These are phyloP conservation scores for Penicillium robsamsonii DNA, from an alignment of 495 filamentous ascomycete species.

Conservation along the genomic window DNA sequence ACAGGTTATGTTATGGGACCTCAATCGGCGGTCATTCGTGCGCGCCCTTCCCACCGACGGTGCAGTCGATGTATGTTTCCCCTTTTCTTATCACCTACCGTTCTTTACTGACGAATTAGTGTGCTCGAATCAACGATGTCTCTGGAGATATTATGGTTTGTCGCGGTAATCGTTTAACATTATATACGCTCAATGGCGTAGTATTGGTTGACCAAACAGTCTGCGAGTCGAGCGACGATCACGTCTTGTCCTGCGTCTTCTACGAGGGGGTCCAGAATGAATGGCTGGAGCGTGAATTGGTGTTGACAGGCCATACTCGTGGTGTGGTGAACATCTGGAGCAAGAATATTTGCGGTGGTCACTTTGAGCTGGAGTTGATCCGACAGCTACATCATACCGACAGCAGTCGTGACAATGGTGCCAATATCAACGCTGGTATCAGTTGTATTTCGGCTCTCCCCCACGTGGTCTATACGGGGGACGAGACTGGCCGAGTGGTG, in stretches of 20 bases:
- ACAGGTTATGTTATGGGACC: constrained; percentile 84
- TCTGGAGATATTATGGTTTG: constrained; percentile 86
- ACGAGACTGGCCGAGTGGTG: constrained; percentile 82
- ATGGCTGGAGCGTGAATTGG: constrained; percentile 81
- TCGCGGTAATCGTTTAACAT: constrained; percentile 62
- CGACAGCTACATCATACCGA: constrained; percentile 84
- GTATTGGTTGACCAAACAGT: constrained; percentile 76
- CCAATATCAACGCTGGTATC: constrained; percentile 76
- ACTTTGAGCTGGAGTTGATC: constrained; percentile 60
- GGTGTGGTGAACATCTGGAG: constrained; percentile 80
- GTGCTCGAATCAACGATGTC: constrained; percentile 83
- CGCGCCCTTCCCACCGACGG: constrained; percentile 62
- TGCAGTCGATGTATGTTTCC: constrained; percentile 47
- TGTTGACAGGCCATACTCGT: constrained; percentile 83
- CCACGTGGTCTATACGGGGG: constrained; percentile 85
- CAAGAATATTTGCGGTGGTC: constrained; percentile 49
- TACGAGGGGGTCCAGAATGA: constrained; percentile 92
- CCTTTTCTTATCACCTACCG: not conserved
- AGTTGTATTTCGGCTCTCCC: constrained; percentile 84
- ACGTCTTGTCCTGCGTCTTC: constrained; percentile 77
- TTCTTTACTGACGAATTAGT: constrained; percentile 48
- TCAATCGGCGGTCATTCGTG: constrained; percentile 84
- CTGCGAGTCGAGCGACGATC: constrained; percentile 69
- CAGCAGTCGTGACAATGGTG: constrained; percentile 64
- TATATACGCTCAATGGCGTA: constrained; percentile 91